Evolutionary conservation across 306 rosid species (phyloP), one percentile per base, ranked within the genome.

Genomic region (Alnus glutinosa): DNA sequence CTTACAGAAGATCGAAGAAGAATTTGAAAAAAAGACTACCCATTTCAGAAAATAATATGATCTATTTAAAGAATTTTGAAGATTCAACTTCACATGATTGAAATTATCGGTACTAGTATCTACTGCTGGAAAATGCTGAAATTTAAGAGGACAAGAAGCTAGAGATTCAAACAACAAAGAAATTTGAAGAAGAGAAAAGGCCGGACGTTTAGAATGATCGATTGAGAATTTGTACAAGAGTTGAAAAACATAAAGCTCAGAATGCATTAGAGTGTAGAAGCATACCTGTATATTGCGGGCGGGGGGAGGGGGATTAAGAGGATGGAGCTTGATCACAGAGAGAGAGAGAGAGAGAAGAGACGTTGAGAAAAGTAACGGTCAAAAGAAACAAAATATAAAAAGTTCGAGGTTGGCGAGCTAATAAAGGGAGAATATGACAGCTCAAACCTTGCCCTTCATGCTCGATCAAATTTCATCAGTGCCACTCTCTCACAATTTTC

Each of bases 341-440:
- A 49, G n/a, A 30, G 83, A 58, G 84, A 23, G 68, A 78, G 81
- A 54, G 74, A 66, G 68, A 84, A 86, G 87, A 91, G 89, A 85
- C 89, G 91, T 86, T 88, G 87, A 76, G 89, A 76, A 86, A 88
- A 87, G 90, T 75, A 89, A 92, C 94, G 94, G 97, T 89, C 94
- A 85, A 87, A 78, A 67, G 55, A 46, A 76, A 85, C 63, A 74
- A 83, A 82, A 32, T 37, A 75, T 14, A 67, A 84, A 67, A 84
- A 85, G 83, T 55, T 77, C 61, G 28, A 47, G 78, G 86, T 77
- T 84, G 89, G 91, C 76, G 67, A 73, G 87, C 82, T 77, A 75
- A 71, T 82, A 87, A 89, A 83, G 80, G 76, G 55, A 81, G 89
- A 83, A 80, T 86, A 79, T 79, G 92, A 85, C 84, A 55, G n/a